A percentile compares a stretch with the other conserved stretches of the same genome.
Evolutionary conservation across 202 grass and related monocot genomes (phyloP).

Genomic region (Hordeum pubiflorum): DNA sequence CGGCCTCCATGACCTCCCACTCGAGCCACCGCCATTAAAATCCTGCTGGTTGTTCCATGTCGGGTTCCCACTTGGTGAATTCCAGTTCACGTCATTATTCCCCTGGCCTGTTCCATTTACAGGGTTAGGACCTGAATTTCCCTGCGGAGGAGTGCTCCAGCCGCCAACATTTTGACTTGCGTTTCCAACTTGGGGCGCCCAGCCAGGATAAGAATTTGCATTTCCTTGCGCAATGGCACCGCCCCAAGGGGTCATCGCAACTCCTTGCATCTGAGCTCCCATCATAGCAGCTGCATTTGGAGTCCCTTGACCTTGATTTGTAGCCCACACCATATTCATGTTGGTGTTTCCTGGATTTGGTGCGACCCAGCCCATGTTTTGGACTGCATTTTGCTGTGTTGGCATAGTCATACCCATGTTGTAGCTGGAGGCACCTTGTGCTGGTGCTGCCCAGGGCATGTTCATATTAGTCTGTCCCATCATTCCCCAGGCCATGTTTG

Average conservation of each 20-base stretch:
- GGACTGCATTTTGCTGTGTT: constrained; percentile 51
- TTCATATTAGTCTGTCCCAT: constrained; percentile 53
- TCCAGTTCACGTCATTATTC: constrained; percentile 46
- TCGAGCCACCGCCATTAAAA: constrained; percentile 26
- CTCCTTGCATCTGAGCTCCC: constrained; percentile 57
- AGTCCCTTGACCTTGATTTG: constrained; percentile 41
- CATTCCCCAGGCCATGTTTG: constrained; percentile 58
- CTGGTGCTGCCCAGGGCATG: constrained; percentile 56
- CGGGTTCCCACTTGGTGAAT: constrained; percentile 37
- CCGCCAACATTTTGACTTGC: constrained; percentile 31
- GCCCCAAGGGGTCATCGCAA: constrained; percentile 50
- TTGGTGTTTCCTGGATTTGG: constrained; percentile 54
- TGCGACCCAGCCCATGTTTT: constrained; percentile 66
- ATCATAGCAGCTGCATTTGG: constrained; percentile 44
- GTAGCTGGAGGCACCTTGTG: constrained; percentile 40
- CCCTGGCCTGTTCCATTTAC: constrained; percentile 41
- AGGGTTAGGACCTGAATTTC: constrained; percentile 43
- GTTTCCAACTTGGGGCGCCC: constrained; percentile 38
- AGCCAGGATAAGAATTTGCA: constrained; percentile 48
- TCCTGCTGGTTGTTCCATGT: constrained; percentile 49
- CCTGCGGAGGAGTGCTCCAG: constrained; percentile 48
- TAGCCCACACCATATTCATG: constrained; percentile 54
- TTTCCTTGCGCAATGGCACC: constrained; percentile 43
- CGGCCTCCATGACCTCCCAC: constrained; percentile 35
- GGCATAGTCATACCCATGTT: constrained; percentile 56